These are phyloP conservation scores for Diversispora epigaea DNA, from an alignment of 192 early-diverging fungal genomes.

Conservation along the genomic window DNA sequence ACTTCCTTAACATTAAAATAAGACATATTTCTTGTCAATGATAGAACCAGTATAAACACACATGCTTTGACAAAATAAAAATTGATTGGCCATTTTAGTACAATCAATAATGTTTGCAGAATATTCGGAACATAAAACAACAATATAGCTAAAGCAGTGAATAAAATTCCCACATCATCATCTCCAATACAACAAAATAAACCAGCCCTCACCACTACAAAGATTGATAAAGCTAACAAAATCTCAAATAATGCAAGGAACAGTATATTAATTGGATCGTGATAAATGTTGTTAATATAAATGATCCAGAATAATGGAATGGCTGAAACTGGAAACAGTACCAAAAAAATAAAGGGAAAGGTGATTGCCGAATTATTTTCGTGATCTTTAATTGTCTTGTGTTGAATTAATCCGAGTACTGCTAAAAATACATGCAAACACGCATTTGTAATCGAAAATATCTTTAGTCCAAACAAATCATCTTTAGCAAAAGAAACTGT, in stretches of 20 bases:
- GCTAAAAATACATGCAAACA: conserved; percentile 10
- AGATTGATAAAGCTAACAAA: neutral
- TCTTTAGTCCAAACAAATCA: conserved; percentile 3
- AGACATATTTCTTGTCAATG: conserved; percentile 18
- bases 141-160: too few species aligned
- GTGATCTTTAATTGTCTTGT: neutral
- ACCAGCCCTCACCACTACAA: too few species aligned
- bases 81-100: conserved; percentile 19
- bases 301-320: conserved; percentile 19
- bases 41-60: conserved; percentile 8
- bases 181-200: too few species aligned
- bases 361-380: too few species aligned
- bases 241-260: conserved; percentile 6
- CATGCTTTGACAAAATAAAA: conserved; percentile 23
- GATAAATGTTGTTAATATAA: neutral
- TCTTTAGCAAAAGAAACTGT: conserved; percentile 6
- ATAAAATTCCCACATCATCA: too few species aligned
- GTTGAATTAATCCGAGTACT: conserved; percentile 4
- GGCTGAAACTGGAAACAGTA: neutral
- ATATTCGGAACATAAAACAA: conserved; percentile 17
- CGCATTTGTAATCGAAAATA: conserved; percentile 27
- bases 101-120: conserved; percentile 8
- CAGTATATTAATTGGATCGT: neutral
- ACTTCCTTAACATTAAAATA: neutral
- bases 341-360: neutral